Evolutionary conservation across 352 stramenopile genomes (phyloP), one percentile per base, ranked within the genome.

Genomic region (Phytophthora pisi): DNA sequence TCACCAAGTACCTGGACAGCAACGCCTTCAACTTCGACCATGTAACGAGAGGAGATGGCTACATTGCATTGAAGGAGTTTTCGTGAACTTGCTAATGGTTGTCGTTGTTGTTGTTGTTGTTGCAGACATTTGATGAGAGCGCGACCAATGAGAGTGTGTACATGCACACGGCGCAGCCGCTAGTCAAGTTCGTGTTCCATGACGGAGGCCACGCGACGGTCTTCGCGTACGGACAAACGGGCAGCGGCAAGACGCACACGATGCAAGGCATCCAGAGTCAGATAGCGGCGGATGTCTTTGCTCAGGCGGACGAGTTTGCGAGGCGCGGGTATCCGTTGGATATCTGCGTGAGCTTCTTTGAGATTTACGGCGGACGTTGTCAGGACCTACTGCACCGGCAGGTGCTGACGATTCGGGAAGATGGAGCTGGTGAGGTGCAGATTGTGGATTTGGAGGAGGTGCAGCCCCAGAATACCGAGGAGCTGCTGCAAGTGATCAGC

Each of bases 1-100:
- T 99, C 62, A 98, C 92, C 50, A 99, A 99, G 79, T 99, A 98
- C 70, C 81, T 99, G 13, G 97, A 99, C 74, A 98, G 97, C 74
- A 98, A 97, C 36, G 87, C 92, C 0, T 99, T 99, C 76, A 82
- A 88, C 47, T 95, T 94, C 65, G 88, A 95, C 23, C 86, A 93
- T 55, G 81, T 89, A 68, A 9, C 60, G 74, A 55, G 45, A 45
- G 57, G 15, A 26, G 20, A 28, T 51, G 20, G 15, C 40, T 46
- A 20, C 38, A 8, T 18, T 45, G 13, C 8, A 15, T 49, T 13
- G n/a, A 23, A 47, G 13, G 2, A 45, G 38, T 45, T 45, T n/a
- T 45, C 28, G 28, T 31, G 28, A 31, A 31, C 28, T 31, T 31
- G 8, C 28, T 31, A n/a, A 42, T n/a, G 16, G 2, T 16, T 42